Conservation (phyloP, 768 basidiomycete genomes). For the Lactarius evosmus region DNA sequence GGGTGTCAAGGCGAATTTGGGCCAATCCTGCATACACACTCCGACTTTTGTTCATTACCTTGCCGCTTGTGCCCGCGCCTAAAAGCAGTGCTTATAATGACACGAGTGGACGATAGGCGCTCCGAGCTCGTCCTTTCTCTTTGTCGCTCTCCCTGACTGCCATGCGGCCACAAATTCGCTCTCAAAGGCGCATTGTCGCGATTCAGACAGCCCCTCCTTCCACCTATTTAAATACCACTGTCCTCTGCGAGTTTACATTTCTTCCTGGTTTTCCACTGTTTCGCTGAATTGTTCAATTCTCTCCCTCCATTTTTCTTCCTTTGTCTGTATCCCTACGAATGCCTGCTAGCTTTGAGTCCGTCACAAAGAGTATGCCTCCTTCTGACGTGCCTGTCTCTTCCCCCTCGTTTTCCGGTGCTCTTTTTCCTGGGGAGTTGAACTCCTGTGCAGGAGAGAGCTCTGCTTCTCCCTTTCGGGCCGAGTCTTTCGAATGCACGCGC, state of each 20-base stretch:
- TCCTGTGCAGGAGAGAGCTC: not conserved
- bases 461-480: not conserved
- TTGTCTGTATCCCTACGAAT: slow-evolving; percentile 2
- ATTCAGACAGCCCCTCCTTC: not conserved
- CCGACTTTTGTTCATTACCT: slow-evolving; percentile 15
- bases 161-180: not conserved
- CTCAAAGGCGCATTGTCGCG: slow-evolving; percentile 16
- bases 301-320: not conserved
- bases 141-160: slow-evolving; percentile 10
- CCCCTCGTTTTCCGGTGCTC: not conserved
- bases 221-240: not conserved
- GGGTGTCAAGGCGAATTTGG: not conserved
- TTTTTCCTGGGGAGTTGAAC: not conserved
- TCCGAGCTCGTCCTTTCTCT: slow-evolving; percentile 13
- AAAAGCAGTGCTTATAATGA: slow-evolving; percentile 6
- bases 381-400: not conserved
- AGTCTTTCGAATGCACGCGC: not conserved
- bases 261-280: not conserved
- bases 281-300: not conserved
- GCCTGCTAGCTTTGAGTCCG: not conserved
- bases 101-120: slow-evolving; percentile 2
- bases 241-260: not conserved
- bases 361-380: not conserved
- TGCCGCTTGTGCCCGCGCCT: not conserved
- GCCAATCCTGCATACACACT: not conserved